These are phyloP conservation scores for Pancytospora philotis DNA, from an alignment of 371 early-diverging fungal species.

Conservation along the genomic window DNA sequence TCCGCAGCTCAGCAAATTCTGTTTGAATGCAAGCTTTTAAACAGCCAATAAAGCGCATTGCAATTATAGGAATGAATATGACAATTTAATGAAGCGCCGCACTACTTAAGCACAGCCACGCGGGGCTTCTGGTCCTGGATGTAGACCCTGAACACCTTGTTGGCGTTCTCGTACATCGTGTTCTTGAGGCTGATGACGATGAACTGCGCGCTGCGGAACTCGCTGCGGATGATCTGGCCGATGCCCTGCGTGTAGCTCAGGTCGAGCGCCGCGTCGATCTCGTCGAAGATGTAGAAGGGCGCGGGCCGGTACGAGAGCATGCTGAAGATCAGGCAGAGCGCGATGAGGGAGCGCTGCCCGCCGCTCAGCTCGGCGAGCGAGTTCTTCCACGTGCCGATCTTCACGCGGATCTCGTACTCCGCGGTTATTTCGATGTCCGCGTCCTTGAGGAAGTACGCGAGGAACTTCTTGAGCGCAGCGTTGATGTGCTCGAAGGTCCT, in stretches of 20 bases:
- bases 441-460: slow-evolving; percentile 49
- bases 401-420: slow-evolving; percentile 82
- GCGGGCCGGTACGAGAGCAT: slow-evolving; percentile 93
- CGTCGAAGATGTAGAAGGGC: slow-evolving; percentile 98
- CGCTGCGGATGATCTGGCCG: slow-evolving; percentile 78
- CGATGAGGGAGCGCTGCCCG: slow-evolving; percentile 90
- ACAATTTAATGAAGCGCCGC: not conserved
- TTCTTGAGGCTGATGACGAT: slow-evolving; percentile 97
- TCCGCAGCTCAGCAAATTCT: no score
- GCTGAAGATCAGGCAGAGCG: slow-evolving; percentile 85
- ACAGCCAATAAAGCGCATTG: no score
- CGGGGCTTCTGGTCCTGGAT: slow-evolving; percentile 87
- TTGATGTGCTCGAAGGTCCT: slow-evolving; percentile 59
- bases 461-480: slow-evolving; percentile 49
- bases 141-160: slow-evolving; percentile 81
- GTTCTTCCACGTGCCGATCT: slow-evolving; percentile 90
- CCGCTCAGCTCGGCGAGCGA: slow-evolving; percentile 90
- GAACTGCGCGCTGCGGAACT: slow-evolving; percentile 94
- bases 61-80: no score
- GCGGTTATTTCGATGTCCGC: slow-evolving; percentile 56
- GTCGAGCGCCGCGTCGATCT: slow-evolving; percentile 98
- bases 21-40: no score
- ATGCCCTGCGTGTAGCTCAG: slow-evolving; percentile 94
- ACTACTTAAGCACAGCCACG: slow-evolving; percentile 65
- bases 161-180: slow-evolving; percentile 98